phyloP scores from a whole-genome alignment of 2,329 filamentous ascomycete genomes.

The Anthostomella pinea region DNA sequence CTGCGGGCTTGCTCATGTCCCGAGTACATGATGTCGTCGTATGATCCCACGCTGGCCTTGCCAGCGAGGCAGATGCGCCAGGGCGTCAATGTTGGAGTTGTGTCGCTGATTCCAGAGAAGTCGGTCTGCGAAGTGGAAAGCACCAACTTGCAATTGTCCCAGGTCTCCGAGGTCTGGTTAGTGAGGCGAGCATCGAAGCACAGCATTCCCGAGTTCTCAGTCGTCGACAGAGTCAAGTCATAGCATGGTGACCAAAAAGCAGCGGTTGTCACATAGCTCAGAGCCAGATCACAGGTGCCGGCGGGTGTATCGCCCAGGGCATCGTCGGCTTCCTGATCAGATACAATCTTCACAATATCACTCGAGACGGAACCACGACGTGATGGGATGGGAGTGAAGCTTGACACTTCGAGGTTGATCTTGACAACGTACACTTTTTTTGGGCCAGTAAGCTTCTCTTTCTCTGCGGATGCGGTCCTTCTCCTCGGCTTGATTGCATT shows the following conservation, averaged over 20 bases:
- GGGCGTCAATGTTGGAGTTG: constrained; percentile 50
- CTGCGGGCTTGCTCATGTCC: constrained; percentile 37
- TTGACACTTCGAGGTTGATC: constrained; percentile 48
- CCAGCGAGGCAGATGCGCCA: constrained; percentile 55
- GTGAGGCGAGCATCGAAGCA: constrained; percentile 61
- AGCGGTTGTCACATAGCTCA: constrained; percentile 58
- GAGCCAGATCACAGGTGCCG: constrained; percentile 43
- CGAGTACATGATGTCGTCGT: constrained; percentile 36
- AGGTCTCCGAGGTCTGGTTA: constrained; percentile 62
- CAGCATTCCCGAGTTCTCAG: constrained; percentile 48
- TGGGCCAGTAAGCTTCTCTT: constrained; percentile 48
- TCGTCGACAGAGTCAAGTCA: constrained; percentile 59
- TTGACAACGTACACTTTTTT: constrained; percentile 46
- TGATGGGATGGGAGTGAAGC: constrained; percentile 43
- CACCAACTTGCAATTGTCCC: constrained; percentile 57
- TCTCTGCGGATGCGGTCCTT: constrained; percentile 43
- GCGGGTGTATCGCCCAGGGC: constrained; percentile 11
- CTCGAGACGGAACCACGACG: constrained; percentile 51
- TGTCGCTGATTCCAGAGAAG: constrained; percentile 53
- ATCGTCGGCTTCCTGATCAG: constrained; percentile 22
- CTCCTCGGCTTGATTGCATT: constrained; percentile 39
- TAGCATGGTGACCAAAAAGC: constrained; percentile 62
- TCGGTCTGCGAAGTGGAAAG: constrained; percentile 63
- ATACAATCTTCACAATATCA: constrained; percentile 45
- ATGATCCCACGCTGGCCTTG: constrained; percentile 13